Conservation (phyloP, 345 rosid species). For the Gossypium stocksii region DNA sequence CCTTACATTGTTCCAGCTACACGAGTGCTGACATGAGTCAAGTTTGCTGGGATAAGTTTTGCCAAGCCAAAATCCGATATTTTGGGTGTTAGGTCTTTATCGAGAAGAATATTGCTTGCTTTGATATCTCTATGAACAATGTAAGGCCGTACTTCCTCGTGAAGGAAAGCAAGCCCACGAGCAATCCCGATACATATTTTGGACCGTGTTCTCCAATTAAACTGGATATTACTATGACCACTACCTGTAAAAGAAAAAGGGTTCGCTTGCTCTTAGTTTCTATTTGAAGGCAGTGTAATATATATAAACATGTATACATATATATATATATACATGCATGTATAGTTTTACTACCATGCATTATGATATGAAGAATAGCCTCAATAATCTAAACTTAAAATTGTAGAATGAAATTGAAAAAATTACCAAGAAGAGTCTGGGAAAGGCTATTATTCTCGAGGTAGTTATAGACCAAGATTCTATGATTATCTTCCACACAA, state of each 20-base stretch:
- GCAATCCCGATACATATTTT: constrained; percentile 80
- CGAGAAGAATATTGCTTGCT: constrained; percentile 95
- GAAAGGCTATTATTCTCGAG: constrained; percentile 90
- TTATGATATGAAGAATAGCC: background rate
- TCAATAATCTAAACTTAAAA: background rate
- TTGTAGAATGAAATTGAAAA: constrained; percentile 6
- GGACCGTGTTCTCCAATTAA: constrained; percentile 66
- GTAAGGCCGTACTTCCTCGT: constrained; percentile 73
- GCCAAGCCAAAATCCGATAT: constrained; percentile 98
- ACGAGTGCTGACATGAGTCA: constrained; percentile 94
- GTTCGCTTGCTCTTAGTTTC: constrained; percentile 11
- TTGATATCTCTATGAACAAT: constrained; percentile 92
- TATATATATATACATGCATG: no score
- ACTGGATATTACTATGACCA: constrained; percentile 49
- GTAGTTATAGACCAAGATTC: constrained; percentile 85
- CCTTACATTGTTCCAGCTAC: constrained; percentile 98
- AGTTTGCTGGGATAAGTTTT: constrained; percentile 71
- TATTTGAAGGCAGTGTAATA: background rate
- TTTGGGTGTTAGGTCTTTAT: constrained; percentile 66
- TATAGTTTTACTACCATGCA: background rate
- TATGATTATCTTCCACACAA: constrained; percentile 69
- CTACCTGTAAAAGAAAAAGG: constrained; percentile 43
- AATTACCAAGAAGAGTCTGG: constrained; percentile 77
- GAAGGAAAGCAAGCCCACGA: constrained; percentile 82
- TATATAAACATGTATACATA: no score